Conservation (phyloP, 768 basidiomycete species). For the Trametes punicea region DNA sequence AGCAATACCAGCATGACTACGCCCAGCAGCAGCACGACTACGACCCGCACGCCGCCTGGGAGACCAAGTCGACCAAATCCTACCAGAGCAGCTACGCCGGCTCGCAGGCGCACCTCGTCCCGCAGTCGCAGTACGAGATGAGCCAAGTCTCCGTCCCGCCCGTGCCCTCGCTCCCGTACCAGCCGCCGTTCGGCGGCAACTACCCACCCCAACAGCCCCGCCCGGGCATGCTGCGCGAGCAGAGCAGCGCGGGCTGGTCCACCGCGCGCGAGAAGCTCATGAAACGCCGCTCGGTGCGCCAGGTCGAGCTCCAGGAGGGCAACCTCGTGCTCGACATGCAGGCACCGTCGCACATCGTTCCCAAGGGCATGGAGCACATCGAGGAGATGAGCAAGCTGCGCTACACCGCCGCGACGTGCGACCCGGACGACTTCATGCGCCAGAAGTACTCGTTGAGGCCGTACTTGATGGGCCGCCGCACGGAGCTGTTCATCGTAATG, state of each 20-base stretch:
- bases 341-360: slow-evolving; percentile 76
- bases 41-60: slow-evolving; percentile 36
- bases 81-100: slow-evolving; percentile 62
- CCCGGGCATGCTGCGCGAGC: slow-evolving; percentile 45
- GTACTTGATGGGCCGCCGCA: slow-evolving; percentile 74
- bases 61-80: slow-evolving; percentile 53
- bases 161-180: slow-evolving; percentile 52
- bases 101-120: slow-evolving; percentile 71
- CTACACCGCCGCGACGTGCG: slow-evolving; percentile 86
- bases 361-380: slow-evolving; percentile 53
- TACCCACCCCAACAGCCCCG: slow-evolving; percentile 56
- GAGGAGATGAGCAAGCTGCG: slow-evolving; percentile 84
- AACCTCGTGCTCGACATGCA: slow-evolving; percentile 83
- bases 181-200: slow-evolving; percentile 36
- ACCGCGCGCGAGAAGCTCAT: slow-evolving; percentile 75
- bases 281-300: slow-evolving; percentile 74
- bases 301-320: slow-evolving; percentile 77
- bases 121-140: slow-evolving; percentile 47
- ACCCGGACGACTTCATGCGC: slow-evolving; percentile 83
- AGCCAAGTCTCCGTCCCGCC: slow-evolving; percentile 49
- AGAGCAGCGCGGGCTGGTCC: slow-evolving; percentile 57
- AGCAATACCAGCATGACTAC: slow-evolving; percentile 17
- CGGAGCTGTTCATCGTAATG: slow-evolving; percentile 94
- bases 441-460: slow-evolving; percentile 76
- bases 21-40: slow-evolving; percentile 22